Evolutionary conservation across 2,329 filamentous ascomycete species (phyloP), one percentile per base, ranked within the genome.

Genomic region (Sporothrix euskadiensis): DNA sequence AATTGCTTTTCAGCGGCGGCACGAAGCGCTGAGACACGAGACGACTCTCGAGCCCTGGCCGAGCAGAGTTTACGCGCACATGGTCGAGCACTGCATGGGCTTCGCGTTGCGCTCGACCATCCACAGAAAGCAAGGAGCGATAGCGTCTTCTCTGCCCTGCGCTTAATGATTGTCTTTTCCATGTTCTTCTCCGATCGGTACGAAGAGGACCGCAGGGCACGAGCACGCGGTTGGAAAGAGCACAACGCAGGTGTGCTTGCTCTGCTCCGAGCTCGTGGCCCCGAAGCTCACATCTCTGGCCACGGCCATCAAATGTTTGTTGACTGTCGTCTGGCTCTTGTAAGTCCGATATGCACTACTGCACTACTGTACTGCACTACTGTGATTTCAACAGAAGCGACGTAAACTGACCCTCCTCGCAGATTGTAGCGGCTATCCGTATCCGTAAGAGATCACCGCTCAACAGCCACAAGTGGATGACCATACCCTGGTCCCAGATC

Each of bases 131-230:
- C 73, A 14, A 65, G 66, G 41, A 77, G 76, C 61, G 77, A 78
- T 52, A 71, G 73, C 19, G 74, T 77, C 9, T 75, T 78, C 8
- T 71, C 76, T 1, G 76, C 77, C 0, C 71, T 75, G 71, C 73
- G 76, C 4, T 70, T 78, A 5, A 78, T 78, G 76, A 78, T 76
- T 73, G 73, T 76, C 12, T 78, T 76, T 71, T 75, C 77, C n/a
- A 77, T 77, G 76, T 76, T 76, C 73, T 76, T 75, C n/a, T 69
- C 72, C 14, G 76, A 76, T 44, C 35, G 72, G 9, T 74, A 73
- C 57, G 75, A 77, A 9, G 71, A 76, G 41, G 74, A 76, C 72
- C 72, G 73, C n/a, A 68, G 41, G 30, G 76, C 76, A 26, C 74
- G 75, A 1, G 74, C 74, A 14, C 72, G 73, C 19, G 74, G 75